Conservation (phyloP, 176 grass and related monocot species). For the Pharus latifolius region DNA sequence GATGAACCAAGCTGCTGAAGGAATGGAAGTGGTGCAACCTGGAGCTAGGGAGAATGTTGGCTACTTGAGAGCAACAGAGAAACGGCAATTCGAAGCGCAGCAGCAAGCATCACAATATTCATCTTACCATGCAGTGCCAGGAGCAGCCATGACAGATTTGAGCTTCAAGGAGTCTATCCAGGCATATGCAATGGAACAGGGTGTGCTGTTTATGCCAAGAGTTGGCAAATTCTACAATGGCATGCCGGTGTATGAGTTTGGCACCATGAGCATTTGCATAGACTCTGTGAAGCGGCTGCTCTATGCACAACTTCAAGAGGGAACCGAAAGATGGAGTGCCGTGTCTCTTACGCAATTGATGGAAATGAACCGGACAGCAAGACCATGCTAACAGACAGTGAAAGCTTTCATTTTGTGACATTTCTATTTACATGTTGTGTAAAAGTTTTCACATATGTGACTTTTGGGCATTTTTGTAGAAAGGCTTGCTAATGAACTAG, state of each 20-base stretch:
- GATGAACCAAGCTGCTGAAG: conserved; percentile 87
- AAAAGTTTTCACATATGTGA: conserved; percentile 9
- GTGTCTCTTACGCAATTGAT: conserved; percentile 69
- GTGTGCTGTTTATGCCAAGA: conserved; percentile 77
- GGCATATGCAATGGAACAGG: conserved; percentile 73
- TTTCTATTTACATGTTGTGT: neutral
- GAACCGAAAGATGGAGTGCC: conserved; percentile 64
- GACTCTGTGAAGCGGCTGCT: conserved; percentile 70
- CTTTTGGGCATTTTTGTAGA: conserved; percentile 9
- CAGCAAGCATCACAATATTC: conserved; percentile 41
- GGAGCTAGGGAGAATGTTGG: conserved; percentile 58
- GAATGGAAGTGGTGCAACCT: conserved; percentile 57
- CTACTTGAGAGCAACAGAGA: conserved; percentile 63
- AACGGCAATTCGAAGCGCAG: conserved; percentile 61
- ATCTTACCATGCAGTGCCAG: conserved; percentile 19
- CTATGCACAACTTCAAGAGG: conserved; percentile 66
- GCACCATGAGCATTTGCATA: conserved; percentile 57
- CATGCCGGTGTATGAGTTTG: conserved; percentile 82
- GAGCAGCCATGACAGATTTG: conserved; percentile 39
- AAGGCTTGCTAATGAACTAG: neutral
- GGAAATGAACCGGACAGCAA: conserved; percentile 52
- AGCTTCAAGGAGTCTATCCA: conserved; percentile 87
- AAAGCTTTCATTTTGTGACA: neutral
- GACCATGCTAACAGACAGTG: conserved; percentile 6
- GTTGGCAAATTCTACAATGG: conserved; percentile 75